phyloP scores from a whole-genome alignment of 768 basidiomycete species.

The Lactarius hatsudake region DNA sequence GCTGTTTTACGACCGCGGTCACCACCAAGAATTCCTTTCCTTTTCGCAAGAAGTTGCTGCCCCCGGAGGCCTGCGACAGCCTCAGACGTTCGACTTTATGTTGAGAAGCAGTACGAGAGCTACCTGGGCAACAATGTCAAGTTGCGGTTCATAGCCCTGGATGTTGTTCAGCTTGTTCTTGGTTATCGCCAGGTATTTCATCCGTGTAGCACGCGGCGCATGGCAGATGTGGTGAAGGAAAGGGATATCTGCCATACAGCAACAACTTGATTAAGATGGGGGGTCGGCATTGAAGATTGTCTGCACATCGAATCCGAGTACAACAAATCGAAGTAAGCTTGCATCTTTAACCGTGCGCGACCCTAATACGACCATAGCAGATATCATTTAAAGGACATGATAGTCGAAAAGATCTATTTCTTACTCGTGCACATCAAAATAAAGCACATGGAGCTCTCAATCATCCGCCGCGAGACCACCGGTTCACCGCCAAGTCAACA shows the following conservation, averaged over 20 bases:
- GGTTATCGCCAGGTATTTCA: constrained; percentile 64
- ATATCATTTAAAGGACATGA: constrained; percentile 98
- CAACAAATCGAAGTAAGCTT: constrained; percentile 89
- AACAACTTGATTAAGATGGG: constrained; percentile 99
- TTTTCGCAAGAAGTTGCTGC: constrained; percentile 92
- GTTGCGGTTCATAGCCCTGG: constrained; percentile 60
- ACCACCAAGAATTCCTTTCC: constrained; percentile 97
- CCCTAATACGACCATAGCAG: constrained; percentile 39
- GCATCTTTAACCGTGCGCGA: too few relatives aligned
- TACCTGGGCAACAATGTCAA: constrained; percentile 99
- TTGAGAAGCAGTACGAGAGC: constrained; percentile 98
- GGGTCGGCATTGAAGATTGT: constrained; percentile 98
- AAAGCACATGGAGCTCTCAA: too few relatives aligned
- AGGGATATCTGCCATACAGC: constrained; percentile 93
- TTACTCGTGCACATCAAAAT: too few relatives aligned
- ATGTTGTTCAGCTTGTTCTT: not conserved
- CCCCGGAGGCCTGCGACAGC: constrained; percentile 93
- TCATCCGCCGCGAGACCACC: constrained; percentile 96
- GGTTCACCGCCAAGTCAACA: constrained; percentile 98
- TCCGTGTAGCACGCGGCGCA: constrained; percentile 84
- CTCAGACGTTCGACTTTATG: constrained; percentile 92
- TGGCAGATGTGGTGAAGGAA: constrained; percentile 93
- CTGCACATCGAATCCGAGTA: constrained; percentile 99
- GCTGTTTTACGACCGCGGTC: constrained; percentile 95
- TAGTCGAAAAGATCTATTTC: too few relatives aligned